Evolutionary conservation across 2,329 filamentous ascomycete genomes (phyloP).

Genomic region (Ophiostoma novo-ulmi): DNA sequence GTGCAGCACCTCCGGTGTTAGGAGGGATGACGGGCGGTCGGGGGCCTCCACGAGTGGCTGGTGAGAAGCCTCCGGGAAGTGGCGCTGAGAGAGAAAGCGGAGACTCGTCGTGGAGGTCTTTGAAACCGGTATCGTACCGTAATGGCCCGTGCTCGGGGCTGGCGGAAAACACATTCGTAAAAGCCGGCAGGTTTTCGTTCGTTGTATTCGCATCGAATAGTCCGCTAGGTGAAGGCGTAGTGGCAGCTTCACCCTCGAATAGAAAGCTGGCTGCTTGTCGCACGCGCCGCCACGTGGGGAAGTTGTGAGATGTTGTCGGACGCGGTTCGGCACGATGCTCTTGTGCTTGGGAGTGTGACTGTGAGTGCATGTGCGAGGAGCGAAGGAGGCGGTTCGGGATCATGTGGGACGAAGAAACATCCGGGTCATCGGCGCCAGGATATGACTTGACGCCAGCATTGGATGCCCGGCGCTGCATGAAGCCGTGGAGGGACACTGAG

Average conservation of each 20-base stretch:
- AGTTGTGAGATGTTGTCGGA: constrained; percentile 46
- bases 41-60: constrained; percentile 46
- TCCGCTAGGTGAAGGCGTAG: constrained; percentile 18
- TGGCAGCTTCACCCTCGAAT: constrained; percentile 38
- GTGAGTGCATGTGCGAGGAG: constrained; percentile 34
- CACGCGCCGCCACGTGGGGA: constrained; percentile 45
- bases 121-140: background rate
- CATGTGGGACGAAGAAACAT: constrained; percentile 1
- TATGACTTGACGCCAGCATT: constrained; percentile 31
- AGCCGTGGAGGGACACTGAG: constrained; percentile 48
- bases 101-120: background rate
- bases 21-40: constrained; percentile 58
- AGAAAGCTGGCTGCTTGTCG: constrained; percentile 48
- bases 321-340: constrained; percentile 27
- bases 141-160: background rate
- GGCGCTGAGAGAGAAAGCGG: background rate
- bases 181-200: background rate
- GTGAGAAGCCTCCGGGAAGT: constrained; percentile 26
- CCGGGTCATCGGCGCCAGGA: constrained; percentile 28
- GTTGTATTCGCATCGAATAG: background rate
- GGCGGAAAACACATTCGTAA: background rate
- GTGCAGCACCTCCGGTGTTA: constrained; percentile 56
- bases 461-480: constrained; percentile 48
- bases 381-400: constrained; percentile 25
- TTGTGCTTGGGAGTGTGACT: constrained; percentile 24